phyloP scores from a whole-genome alignment of 2,329 filamentous ascomycete genomes.

The Boeremia lycopersici region DNA sequence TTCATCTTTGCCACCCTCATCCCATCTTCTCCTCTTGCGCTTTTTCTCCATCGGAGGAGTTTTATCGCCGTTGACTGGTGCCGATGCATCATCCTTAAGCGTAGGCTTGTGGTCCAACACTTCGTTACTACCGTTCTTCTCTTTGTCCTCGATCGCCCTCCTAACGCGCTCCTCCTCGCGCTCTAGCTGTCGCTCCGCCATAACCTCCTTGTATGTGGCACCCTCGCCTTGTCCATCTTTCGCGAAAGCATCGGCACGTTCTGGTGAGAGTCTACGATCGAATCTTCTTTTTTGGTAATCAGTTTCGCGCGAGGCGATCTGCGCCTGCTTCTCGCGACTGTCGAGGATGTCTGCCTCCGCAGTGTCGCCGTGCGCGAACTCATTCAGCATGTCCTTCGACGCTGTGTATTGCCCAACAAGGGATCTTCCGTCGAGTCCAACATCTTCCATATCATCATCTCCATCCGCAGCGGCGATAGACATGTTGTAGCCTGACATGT shows the following conservation, averaged over 20 bases:
- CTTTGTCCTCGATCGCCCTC: conserved; percentile 78
- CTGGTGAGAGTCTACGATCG: conserved; percentile 81
- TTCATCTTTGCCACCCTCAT: conserved; percentile 65
- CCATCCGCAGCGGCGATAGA: conserved; percentile 81
- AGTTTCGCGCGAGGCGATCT: conserved; percentile 91
- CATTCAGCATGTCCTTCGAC: conserved; percentile 87
- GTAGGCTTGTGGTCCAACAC: conserved; percentile 72
- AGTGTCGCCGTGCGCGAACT: conserved; percentile 87
- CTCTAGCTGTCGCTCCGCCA: conserved; percentile 89
- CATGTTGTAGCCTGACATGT: conserved; percentile 89
- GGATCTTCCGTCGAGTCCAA: conserved; percentile 68
- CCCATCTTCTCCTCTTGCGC: conserved; percentile 90
- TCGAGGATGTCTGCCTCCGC: conserved; percentile 91
- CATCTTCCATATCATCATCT: conserved; percentile 78
- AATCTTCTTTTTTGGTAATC: conserved; percentile 97
- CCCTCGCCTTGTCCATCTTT: conserved; percentile 75
- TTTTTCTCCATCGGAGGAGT: conserved; percentile 66
- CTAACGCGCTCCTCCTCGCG: conserved; percentile 89
- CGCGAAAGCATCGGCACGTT: conserved; percentile 83
- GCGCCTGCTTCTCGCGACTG: conserved; percentile 84
- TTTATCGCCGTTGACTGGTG: conserved; percentile 76
- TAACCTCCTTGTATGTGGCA: conserved; percentile 84
- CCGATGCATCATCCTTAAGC: conserved; percentile 67
- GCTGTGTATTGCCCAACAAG: conserved; percentile 96
- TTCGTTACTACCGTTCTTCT: conserved; percentile 65